These are phyloP conservation scores for Fomitopsis pinicola DNA, from an alignment of 1,284 basidiomycete genomes.

Conservation along the genomic window DNA sequence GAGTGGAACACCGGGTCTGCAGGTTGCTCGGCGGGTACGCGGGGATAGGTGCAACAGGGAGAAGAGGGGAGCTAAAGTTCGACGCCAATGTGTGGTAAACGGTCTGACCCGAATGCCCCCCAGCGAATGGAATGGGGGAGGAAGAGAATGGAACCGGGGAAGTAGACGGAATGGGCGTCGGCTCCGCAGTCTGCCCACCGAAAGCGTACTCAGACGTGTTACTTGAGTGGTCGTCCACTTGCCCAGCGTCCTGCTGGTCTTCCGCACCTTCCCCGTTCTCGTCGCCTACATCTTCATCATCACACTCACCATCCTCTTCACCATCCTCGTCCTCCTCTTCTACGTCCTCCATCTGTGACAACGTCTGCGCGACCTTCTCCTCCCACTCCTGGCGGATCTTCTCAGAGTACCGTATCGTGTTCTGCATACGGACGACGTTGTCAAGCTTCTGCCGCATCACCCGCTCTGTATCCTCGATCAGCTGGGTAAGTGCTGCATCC, in stretches of 20 bases:
- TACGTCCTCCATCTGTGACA: constrained; percentile 52
- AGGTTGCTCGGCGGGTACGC: constrained; percentile 39
- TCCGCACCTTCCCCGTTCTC: constrained; percentile 16
- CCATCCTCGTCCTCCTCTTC: constrained; percentile 32
- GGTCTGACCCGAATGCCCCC: constrained; percentile 14
- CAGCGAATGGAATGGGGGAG: constrained; percentile 46
- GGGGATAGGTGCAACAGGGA: constrained; percentile 22
- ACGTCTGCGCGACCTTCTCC: constrained; percentile 70
- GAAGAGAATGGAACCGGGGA: constrained; percentile 48
- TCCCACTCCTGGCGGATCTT: constrained; percentile 98
- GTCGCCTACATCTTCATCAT: constrained; percentile 10
- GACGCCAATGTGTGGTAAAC: constrained; percentile 27
- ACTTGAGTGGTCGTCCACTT: constrained; percentile 52
- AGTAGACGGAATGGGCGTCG: constrained; percentile 63
- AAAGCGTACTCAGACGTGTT: constrained; percentile 65
- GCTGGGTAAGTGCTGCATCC: constrained; percentile 78
- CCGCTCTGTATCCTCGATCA: constrained; percentile 84
- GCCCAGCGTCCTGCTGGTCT: constrained; percentile 22
- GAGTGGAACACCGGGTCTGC: constrained; percentile 76
- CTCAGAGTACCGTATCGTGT: constrained; percentile 96
- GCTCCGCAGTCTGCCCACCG: constrained; percentile 44
- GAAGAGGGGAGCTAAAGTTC: constrained; percentile 16
- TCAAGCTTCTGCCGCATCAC: constrained; percentile 93
- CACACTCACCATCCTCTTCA: constrained; percentile 31
- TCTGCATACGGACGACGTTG: constrained; percentile 94